Evolutionary conservation across 192 early-diverging fungal species (phyloP).

Genomic region (Coemansia furcata): DNA sequence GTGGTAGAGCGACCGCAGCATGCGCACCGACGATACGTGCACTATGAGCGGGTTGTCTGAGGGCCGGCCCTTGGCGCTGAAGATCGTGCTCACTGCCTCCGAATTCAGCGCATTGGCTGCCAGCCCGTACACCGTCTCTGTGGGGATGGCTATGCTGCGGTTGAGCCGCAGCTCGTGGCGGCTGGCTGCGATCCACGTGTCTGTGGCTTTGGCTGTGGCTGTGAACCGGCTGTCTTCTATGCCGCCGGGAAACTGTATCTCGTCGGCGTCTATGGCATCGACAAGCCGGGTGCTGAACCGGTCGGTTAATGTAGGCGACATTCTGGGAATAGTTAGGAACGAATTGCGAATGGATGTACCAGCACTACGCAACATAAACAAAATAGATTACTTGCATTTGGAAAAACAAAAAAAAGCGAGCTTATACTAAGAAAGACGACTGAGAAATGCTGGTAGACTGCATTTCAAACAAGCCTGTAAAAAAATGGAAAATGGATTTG

Average conservation of each 20-base stretch:
- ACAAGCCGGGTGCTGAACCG: conserved; percentile 18
- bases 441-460: too few relatives aligned
- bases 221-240: conserved; percentile 35
- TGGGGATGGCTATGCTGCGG: conserved; percentile 85
- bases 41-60: conserved; percentile 97
- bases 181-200: conserved; percentile 53
- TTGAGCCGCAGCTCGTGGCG: conserved; percentile 56
- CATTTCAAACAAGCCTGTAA: too few relatives aligned
- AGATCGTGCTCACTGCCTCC: conserved; percentile 73
- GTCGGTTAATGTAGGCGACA: not conserved
- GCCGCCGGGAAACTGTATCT: conserved; percentile 10
- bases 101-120: conserved; percentile 81
- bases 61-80: conserved; percentile 83
- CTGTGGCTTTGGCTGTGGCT: not conserved
- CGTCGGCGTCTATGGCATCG: conserved; percentile 8
- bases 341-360: not conserved
- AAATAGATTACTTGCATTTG: not conserved
- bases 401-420: not conserved
- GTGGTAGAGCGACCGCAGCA: conserved; percentile 70
- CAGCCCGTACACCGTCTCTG: conserved; percentile 98
- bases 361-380: not conserved
- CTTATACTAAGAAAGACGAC: too few relatives aligned
- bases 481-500: too few relatives aligned
- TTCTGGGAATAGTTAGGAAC: conserved; percentile 2
- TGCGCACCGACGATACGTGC: conserved; percentile 86